Conservation (phyloP, 805 yeast genomes). For the Tetrapisispora taiwanensis region DNA sequence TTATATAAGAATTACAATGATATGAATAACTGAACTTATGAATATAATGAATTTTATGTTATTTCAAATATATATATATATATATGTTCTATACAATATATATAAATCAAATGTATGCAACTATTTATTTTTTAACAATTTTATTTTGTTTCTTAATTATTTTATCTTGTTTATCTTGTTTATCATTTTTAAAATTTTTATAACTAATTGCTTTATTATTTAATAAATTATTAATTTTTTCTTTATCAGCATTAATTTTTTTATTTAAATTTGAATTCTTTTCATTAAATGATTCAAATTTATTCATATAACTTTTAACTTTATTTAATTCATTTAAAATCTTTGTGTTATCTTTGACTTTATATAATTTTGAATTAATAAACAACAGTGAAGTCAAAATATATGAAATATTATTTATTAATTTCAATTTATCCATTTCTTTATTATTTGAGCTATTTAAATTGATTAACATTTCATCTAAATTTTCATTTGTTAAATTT, state of each 20-base stretch:
- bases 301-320: slow-evolving; percentile 57
- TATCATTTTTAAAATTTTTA: slow-evolving; percentile 1
- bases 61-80: too few species aligned
- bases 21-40: too few species aligned
- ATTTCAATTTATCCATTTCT: slow-evolving; percentile 13
- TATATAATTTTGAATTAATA: slow-evolving; percentile 20
- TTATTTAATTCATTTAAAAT: slow-evolving; percentile 58
- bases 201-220: slow-evolving; percentile 1
- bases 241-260: neutral
- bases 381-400: slow-evolving; percentile 24
- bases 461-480: slow-evolving; percentile 23
- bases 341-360: slow-evolving; percentile 28
- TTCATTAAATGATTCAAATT: neutral
- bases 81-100: too few species aligned
- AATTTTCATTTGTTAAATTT: slow-evolving; percentile 13
- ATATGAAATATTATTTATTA: slow-evolving; percentile 22
- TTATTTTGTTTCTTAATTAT: neutral
- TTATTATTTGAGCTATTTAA: slow-evolving; percentile 10
- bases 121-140: neutral
- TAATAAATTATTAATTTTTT: neutral
- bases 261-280: neutral
- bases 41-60: too few species aligned
- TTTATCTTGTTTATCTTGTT: too few species aligned
- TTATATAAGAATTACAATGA: too few species aligned
- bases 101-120: too few species aligned